phyloP scores from a whole-genome alignment of 2,329 filamentous ascomycete species.

The Lachnellula willkommii region DNA sequence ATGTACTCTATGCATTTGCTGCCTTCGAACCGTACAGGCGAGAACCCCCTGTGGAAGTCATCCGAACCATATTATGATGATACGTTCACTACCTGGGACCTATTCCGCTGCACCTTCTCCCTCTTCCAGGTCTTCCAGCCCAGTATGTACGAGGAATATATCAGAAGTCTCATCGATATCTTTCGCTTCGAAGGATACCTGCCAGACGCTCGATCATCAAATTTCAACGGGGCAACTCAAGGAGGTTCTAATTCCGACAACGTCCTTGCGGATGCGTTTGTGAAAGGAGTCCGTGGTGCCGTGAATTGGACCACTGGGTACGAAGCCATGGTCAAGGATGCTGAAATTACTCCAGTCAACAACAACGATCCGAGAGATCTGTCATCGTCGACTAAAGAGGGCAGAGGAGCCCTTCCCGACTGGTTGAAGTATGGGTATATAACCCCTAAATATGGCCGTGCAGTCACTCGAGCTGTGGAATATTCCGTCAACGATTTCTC shows the following conservation, averaged over 20 bases:
- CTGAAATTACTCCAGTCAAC: constrained; percentile 55
- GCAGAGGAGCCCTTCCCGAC: constrained; percentile 62
- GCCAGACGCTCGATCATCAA: constrained; percentile 61
- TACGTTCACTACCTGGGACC: constrained; percentile 63
- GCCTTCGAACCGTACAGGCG: constrained; percentile 64
- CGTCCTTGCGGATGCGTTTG: constrained; percentile 65
- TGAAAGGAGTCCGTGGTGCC: constrained; percentile 57
- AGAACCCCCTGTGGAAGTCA: constrained; percentile 61
- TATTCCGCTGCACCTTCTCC: constrained; percentile 56
- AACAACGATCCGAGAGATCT: constrained; percentile 48
- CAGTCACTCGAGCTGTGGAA: constrained; percentile 61
- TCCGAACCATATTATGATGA: constrained; percentile 66
- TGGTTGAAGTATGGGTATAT: constrained; percentile 63
- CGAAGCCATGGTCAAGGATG: constrained; percentile 59
- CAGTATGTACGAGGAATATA: constrained; percentile 54
- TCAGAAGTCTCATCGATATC: constrained; percentile 63
- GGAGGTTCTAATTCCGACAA: constrained; percentile 68
- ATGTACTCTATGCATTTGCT: constrained; percentile 64
- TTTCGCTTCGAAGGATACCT: constrained; percentile 60
- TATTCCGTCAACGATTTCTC: constrained; percentile 66
- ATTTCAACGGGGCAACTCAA: constrained; percentile 64
- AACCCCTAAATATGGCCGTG: constrained; percentile 55
- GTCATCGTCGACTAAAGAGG: constrained; percentile 60
- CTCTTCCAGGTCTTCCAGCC: constrained; percentile 62
- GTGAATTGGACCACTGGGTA: constrained; percentile 61